phyloP scores from a whole-genome alignment of 306 rosid species.

The Cucurbita argyrosperma region DNA sequence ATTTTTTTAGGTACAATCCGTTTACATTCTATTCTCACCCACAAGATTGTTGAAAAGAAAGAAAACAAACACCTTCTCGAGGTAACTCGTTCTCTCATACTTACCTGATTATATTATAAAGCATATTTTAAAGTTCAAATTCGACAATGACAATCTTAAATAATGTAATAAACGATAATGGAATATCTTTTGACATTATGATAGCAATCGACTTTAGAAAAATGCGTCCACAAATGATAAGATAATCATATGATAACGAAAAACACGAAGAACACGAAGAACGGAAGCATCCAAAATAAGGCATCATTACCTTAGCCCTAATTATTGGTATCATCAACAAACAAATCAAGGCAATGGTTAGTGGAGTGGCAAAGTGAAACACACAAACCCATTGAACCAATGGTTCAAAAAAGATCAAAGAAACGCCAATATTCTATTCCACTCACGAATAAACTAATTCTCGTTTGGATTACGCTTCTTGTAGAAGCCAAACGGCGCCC shows the following conservation, averaged over 20 bases:
- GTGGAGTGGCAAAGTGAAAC: constrained; percentile 4
- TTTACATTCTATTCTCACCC: no score
- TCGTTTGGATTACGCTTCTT: constrained; percentile 33
- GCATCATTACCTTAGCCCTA: not conserved
- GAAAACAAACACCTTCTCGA: no score
- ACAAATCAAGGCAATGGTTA: not conserved
- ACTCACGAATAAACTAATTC: constrained; percentile 24
- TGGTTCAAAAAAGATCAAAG: not conserved
- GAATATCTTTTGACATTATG: not conserved
- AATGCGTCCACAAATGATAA: not conserved
- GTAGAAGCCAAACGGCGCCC: constrained; percentile 46
- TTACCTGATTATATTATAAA: no score
- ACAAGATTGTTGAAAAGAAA: no score
- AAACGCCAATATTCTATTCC: constrained; percentile 18
- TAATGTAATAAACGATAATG: not conserved
- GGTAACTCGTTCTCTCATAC: no score
- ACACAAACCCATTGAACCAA: not conserved
- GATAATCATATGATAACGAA: not conserved
- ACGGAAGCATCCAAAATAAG: not conserved
- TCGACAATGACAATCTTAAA: not conserved
- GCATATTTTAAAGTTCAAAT: not conserved
- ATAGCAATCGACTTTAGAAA: not conserved
- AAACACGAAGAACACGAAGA: not conserved
- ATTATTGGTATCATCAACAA: not conserved
- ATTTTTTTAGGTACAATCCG: no score